Evolutionary conservation across 2,329 filamentous ascomycete species (phyloP).

Genomic region (Monosporascus ibericus): DNA sequence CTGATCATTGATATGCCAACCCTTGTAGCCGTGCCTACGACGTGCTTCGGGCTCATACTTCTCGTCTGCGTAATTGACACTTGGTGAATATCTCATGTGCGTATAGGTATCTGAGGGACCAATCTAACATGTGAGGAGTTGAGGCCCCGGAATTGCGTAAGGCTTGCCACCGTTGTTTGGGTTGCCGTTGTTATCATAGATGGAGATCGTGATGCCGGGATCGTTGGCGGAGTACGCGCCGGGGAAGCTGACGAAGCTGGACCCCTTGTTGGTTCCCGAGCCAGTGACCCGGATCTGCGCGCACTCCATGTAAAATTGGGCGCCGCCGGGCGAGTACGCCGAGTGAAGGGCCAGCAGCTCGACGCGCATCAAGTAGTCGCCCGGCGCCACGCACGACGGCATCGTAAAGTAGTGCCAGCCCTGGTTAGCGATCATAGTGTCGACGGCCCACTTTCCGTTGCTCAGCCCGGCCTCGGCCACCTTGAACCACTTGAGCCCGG

Average conservation of each 20-base stretch:
- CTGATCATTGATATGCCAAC: no score
- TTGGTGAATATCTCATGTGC: no score
- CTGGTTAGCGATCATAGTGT: conserved; percentile 39
- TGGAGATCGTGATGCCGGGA: conserved; percentile 28
- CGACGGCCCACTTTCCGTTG: conserved; percentile 40
- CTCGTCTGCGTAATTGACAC: no score
- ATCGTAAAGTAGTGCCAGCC: conserved; percentile 38
- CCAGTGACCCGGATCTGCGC: conserved; percentile 28
- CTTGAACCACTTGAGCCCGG: conserved; percentile 44
- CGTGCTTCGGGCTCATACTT: no score
- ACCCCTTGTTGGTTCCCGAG: conserved; percentile 23
- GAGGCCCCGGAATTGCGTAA: neutral
- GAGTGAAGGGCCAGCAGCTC: conserved; percentile 35
- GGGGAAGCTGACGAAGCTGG: conserved; percentile 28
- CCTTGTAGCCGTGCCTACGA: no score
- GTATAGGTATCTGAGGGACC: no score
- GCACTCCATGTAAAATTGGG: conserved; percentile 34
- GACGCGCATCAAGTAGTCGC: conserved; percentile 36
- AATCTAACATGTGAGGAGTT: neutral
- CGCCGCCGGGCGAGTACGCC: conserved; percentile 25
- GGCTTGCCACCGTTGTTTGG: neutral
- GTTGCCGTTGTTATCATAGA: conserved; percentile 25
- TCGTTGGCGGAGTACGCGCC: conserved; percentile 28
- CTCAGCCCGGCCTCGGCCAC: conserved; percentile 34
- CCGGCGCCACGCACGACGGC: conserved; percentile 31